Conservation (phyloP, 257 asterid species). For the Nicotiana noctiflora region DNA sequence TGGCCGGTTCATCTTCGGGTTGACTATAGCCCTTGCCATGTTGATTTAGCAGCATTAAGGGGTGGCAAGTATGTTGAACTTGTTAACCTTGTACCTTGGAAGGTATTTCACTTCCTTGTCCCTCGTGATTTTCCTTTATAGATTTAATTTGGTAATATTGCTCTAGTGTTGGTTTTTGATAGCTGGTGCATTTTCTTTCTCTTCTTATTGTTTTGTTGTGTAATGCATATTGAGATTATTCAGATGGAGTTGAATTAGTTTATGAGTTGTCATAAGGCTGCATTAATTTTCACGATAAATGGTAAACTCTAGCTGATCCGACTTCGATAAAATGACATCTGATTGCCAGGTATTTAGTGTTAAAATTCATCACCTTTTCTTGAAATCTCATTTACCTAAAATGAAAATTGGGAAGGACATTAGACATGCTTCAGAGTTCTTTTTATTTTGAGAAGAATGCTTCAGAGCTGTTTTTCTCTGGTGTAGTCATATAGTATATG, state of each 20-base stretch:
- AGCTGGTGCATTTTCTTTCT: not conserved
- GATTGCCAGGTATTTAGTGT: not conserved
- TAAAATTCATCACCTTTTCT: not conserved
- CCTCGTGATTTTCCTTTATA: not conserved
- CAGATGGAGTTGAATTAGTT: not conserved
- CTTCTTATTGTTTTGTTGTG: not conserved
- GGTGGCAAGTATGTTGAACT: conserved; percentile 97
- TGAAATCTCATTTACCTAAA: not conserved
- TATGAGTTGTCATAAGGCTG: not conserved
- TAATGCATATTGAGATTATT: not conserved
- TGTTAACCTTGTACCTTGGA: conserved; percentile 94
- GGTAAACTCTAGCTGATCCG: not conserved
- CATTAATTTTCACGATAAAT: not conserved
- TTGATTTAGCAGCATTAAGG: conserved; percentile 89
- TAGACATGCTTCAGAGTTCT: not conserved
- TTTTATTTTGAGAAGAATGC: no score
- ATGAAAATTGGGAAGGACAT: not conserved
- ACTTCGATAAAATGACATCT: not conserved
- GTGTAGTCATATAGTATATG: not conserved
- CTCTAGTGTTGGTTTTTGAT: not conserved
- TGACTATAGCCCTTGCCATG: conserved; percentile 82
- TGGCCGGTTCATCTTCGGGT: conserved; percentile 77
- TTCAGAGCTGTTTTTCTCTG: not conserved
- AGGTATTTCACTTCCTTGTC: conserved; percentile 43
- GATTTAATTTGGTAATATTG: not conserved